These are phyloP conservation scores for Torulaspora globosa DNA, from an alignment of 1,139 yeast species.

Conservation along the genomic window DNA sequence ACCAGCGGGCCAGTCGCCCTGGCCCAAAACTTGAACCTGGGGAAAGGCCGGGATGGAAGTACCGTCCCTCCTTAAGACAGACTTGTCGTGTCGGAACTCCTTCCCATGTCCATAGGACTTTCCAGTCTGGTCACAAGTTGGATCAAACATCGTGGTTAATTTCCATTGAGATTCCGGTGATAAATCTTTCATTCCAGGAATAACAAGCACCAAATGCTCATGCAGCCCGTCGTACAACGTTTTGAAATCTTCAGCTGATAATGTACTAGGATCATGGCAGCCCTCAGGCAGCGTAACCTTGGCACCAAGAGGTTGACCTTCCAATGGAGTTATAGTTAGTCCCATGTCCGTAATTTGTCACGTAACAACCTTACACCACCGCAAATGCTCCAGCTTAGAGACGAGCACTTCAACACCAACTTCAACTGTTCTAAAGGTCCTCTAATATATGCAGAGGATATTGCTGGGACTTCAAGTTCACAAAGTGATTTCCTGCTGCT, in stretches of 20 bases:
- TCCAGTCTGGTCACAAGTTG: conserved; percentile 51
- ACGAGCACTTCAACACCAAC: neutral
- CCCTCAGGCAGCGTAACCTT: conserved; percentile 58
- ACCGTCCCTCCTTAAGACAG: conserved; percentile 77
- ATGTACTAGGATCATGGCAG: conserved; percentile 68
- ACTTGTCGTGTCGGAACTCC: conserved; percentile 72
- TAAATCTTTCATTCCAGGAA: conserved; percentile 63
- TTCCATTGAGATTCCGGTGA: conserved; percentile 69
- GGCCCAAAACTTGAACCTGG: conserved; percentile 85
- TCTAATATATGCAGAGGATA: neutral
- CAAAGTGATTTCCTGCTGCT: neutral
- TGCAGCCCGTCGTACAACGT: conserved; percentile 61
- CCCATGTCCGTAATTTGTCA: conserved; percentile 15
- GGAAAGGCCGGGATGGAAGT: conserved; percentile 75
- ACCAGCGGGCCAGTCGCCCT: conserved; percentile 63
- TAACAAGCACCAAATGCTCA: conserved; percentile 63
- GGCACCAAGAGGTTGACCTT: conserved; percentile 61
- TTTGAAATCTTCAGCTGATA: conserved; percentile 61
- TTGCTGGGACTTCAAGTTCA: neutral
- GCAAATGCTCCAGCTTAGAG: neutral
- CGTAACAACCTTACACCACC: neutral
- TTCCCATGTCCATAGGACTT: conserved; percentile 82
- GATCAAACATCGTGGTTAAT: conserved; percentile 72
- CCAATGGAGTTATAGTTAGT: conserved; percentile 46
- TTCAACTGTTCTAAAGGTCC: neutral